Base-by-base conservation (phyloP, 2,329 filamentous ascomycete genomes). In the Reticulascus tulasneorum region DNA sequence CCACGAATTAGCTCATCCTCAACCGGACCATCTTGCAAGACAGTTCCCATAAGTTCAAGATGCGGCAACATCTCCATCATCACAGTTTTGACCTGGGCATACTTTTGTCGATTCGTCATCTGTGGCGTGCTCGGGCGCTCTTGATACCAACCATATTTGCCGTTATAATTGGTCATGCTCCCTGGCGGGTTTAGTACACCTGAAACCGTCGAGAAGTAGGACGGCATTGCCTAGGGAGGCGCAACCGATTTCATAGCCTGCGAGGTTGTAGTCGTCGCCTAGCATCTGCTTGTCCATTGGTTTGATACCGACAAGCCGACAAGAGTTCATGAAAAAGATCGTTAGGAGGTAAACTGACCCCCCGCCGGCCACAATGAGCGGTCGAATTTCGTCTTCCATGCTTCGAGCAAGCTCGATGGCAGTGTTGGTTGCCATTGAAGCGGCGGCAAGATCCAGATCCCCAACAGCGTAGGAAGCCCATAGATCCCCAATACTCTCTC, bases 381-480 rank as follows among this genome's bases (percentile, higher is more conserved):
- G 53, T 1, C 33, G 7, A 1, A 58, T 47, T 1, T 59, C 53
- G 1, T 59, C 51, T 22, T 56, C 59, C 33, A 63, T 38, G 19
- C 49, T 45, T 3, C 53, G 49, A 2, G 54, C 59, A 2, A 67
- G 47, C 7, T 53, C 48, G 11, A 62, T 49, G 10, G 55, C 60
- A 2, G 60, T 62, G 25, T 65, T 59, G 9, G 62, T 62, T 0
- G 59, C 52, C 15, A 66, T 37, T n/a, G 62, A 55, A 2, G 54
- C 54, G 6, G 56, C 50, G 5, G 47, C 46, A 3, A 64, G 39
- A 19, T 64, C 58, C 7, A 59, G 47, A 5, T 18, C 2, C 3
- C 49, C 51, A 9, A 29, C 30, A 8, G 33, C 40, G 30, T 58
- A 56, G 22, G 47, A 47, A 3, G 33, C 33, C 61, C 61, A 65